Conservation (phyloP, 495 filamentous ascomycete genomes). For the Penicillium cosmopolitanum region DNA sequence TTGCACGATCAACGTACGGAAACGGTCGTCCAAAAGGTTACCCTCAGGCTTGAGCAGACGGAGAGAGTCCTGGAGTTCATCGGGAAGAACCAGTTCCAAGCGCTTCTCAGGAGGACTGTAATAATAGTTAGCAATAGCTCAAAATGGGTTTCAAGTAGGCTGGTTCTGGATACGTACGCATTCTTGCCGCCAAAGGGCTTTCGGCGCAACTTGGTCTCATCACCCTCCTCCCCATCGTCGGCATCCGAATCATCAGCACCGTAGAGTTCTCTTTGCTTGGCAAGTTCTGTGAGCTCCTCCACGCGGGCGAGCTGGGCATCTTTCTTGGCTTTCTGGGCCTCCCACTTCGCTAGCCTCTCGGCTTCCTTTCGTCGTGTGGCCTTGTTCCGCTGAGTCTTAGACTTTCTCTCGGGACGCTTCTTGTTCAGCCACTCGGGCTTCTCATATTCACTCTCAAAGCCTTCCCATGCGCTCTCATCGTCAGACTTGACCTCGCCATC, state of each 20-base stretch:
- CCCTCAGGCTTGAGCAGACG: slow-evolving; percentile 91
- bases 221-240: slow-evolving; percentile 57
- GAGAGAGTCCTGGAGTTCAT: slow-evolving; percentile 91
- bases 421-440: slow-evolving; percentile 63
- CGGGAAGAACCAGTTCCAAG: slow-evolving; percentile 86
- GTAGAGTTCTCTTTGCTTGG: slow-evolving; percentile 60
- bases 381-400: slow-evolving; percentile 82
- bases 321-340: slow-evolving; percentile 70
- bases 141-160: slow-evolving; percentile 11
- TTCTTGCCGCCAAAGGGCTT: slow-evolving; percentile 74
- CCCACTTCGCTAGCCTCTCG: slow-evolving; percentile 71
- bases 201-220: slow-evolving; percentile 65
- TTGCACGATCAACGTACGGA: slow-evolving; percentile 82
- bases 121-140: slow-evolving; percentile 28
- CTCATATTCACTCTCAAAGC: slow-evolving; percentile 72
- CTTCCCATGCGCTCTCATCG: slow-evolving; percentile 88
- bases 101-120: slow-evolving; percentile 71
- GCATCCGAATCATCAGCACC: slow-evolving; percentile 51
- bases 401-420: slow-evolving; percentile 81
- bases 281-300: slow-evolving; percentile 64
- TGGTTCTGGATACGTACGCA: slow-evolving; percentile 41
- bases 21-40: slow-evolving; percentile 87
- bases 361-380: slow-evolving; percentile 84
- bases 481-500: slow-evolving; percentile 73
- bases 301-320: slow-evolving; percentile 66